Evolutionary conservation across 306 rosid species (phyloP), one percentile per base, ranked within the genome.

Genomic region (Prunus armeniaca): DNA sequence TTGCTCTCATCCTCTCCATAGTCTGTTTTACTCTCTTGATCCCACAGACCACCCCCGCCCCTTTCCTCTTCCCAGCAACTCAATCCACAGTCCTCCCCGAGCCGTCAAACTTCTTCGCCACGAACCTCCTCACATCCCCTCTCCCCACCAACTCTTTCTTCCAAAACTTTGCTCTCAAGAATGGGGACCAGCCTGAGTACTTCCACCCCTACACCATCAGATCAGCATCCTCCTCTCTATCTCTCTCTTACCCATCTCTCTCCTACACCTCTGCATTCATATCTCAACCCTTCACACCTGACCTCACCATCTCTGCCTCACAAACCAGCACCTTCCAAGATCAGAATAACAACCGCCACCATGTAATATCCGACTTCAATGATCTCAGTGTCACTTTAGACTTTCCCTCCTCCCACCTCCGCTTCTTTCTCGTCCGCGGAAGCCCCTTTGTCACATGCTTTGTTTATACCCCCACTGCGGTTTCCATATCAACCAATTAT

Each of bases 81-180:
- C 49, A 82, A 0, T 89, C 97, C 75, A 72, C 91, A 20, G 80
- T 91, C 6, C 90, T 91, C n/a, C 97, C 97, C 43, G 90, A 89
- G 18, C 97, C 97, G 19, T 88, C 95, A 14, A 79, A 41, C 2
- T 86, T 87, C 86, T 91, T 87, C 83, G 69, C 80, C 13, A 73
- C 76, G 67, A 81, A 73, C 32, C 87, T 91, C 30, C 75, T 85
- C 62, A 81, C 89, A n/a, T 15, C 73, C 13, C 91, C 95, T 2
- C 91, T 91, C 22, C 94, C 97, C 4, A 91, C 97, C 0, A 91
- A 88, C 84, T 91, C 95, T 55, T 88, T 91, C 85, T 91, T 89
- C 81, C 97, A 91, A 66, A 91, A 91, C 81, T 89, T 80, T 34
- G 83, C 72, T 7, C 90, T 89, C 0, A 91, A 89, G 30, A 86